Base-by-base conservation (phyloP, 306 rosid genomes). In the Cucurbita moschata region DNA sequence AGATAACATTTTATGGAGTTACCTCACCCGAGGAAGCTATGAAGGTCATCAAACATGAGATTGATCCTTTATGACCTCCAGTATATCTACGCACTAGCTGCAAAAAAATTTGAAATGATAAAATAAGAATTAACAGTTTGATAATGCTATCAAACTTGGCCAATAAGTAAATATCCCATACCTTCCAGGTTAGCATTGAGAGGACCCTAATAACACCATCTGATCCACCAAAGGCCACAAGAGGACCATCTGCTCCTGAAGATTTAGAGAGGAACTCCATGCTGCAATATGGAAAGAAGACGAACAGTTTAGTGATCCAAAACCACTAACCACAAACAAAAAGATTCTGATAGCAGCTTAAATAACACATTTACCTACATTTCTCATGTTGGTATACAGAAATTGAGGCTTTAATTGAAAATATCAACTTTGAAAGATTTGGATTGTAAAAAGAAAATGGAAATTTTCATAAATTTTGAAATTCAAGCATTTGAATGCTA, bases 181-280 rank as follows among this genome's bases (percentile, higher is more conserved):
- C 99, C 97, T 89, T 91, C 99, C 99, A 94, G 23, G 99, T 91
- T 78, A 94, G 85, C 97, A 94, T 91, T 73, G 99, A 94, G 76
- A 94, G 99, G 77, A 94, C 99, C 83, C 97, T 84, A 73, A 94
- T 90, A 82, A 91, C 90, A 73, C 99, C 99, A 82, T 94, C 99
- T 51, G 96, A 86, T 81, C 95, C 96, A 75, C 99, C 99, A 85
- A 94, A 94, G 80, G 97, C 99, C 72, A 94, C 99, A 76, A 94
- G 97, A 75, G 99, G 97, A 74, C 86, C 96, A 73, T 94, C 99
- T 72, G 86, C 90, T 76, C 84, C 86, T 10, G 89, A 82, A 39
- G 92, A 77, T 89, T 91, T 89, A 77, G 91, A 88, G 79, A 94
- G 97, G 83, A 94, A 94, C 88, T 94, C 97, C 99, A 94, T 89